Evolutionary conservation across 2,329 filamentous ascomycete species (phyloP).

Genomic region (Apiospora kogelbergensis): DNA sequence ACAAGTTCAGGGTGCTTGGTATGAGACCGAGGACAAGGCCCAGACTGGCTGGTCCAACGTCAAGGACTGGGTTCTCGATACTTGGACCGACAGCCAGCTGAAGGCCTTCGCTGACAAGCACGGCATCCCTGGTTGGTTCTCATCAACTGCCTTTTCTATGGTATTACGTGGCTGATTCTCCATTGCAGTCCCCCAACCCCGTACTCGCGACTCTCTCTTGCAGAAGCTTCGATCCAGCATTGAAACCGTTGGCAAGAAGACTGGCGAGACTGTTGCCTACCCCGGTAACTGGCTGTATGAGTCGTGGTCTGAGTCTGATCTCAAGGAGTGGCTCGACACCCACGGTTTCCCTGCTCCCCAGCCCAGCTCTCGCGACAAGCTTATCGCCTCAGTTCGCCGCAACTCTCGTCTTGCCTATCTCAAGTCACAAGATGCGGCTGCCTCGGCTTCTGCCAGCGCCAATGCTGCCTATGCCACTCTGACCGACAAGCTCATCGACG

Average conservation of each 20-base stretch:
- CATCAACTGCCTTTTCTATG: no score
- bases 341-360: slow-evolving; percentile 86
- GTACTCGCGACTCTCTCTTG: slow-evolving; percentile 79
- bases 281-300: slow-evolving; percentile 94
- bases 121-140: slow-evolving; percentile 64
- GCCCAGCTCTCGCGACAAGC: slow-evolving; percentile 78
- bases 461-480: slow-evolving; percentile 71
- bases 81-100: slow-evolving; percentile 90
- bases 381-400: slow-evolving; percentile 86
- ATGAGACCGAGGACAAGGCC: slow-evolving; percentile 75
- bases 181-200: slow-evolving; percentile 71
- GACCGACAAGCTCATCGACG: slow-evolving; percentile 80
- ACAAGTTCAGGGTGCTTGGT: slow-evolving; percentile 73
- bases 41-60: slow-evolving; percentile 70
- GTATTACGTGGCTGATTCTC: not conserved
- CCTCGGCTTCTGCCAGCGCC: slow-evolving; percentile 63
- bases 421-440: slow-evolving; percentile 60
- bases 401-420: slow-evolving; percentile 81
- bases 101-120: slow-evolving; percentile 92
- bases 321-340: slow-evolving; percentile 91
- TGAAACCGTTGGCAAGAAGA: slow-evolving; percentile 71
- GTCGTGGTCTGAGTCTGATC: slow-evolving; percentile 87
- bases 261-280: slow-evolving; percentile 77
- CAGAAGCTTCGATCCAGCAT: slow-evolving; percentile 79
- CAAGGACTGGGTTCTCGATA: slow-evolving; percentile 93